Evolutionary conservation across 257 asterid species (phyloP), one percentile per base, ranked within the genome.

Genomic region (Voacanga thouarsii): DNA sequence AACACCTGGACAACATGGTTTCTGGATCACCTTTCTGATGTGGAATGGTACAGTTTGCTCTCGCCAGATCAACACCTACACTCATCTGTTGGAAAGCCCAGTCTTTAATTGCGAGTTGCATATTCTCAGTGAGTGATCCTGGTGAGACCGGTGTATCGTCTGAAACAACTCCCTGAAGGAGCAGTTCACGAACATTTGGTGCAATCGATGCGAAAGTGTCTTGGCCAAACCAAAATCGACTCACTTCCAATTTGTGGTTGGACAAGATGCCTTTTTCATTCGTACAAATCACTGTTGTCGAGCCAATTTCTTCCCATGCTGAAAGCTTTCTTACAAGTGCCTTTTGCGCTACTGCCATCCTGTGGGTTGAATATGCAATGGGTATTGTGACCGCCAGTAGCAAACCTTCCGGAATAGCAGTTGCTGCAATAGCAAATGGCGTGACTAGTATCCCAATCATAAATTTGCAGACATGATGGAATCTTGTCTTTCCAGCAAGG

Each of bases 241-340:
- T 88, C 23, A 90, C 94, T 67, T 79, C 77, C 89, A 92, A 79
- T 53, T 83, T 82, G 43, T 86, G 86, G n/a, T 79, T 30, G 37
- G 91, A 89, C 45, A 92, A 73, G 65, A 89, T 82, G 1, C 96
- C 93, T 2, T 81, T 89, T 79, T 88, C 90, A 77, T 88, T 89
- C 8, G 91, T 89, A 80, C 96, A 91, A 45, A 92, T 88, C 21
- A 91, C 94, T 0, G 96, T 88, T 7, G 92, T 88, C 0, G 92
- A 86, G 6, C 95, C 95, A 85, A 90, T 88, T 0, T 88, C 86
- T 70, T 92, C 97, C 61, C 87, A 88, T 6, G 92, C 91, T 0
- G 92, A 85, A 51, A 89, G 93, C 74, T 88, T 92, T 71, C 95
- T 84, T 69, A 92, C 96, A 84, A 86, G 85, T 1, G 91, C 96